phyloP scores from a whole-genome alignment of 2,329 filamentous ascomycete species.

The Neopestalotiopsis sp. region DNA sequence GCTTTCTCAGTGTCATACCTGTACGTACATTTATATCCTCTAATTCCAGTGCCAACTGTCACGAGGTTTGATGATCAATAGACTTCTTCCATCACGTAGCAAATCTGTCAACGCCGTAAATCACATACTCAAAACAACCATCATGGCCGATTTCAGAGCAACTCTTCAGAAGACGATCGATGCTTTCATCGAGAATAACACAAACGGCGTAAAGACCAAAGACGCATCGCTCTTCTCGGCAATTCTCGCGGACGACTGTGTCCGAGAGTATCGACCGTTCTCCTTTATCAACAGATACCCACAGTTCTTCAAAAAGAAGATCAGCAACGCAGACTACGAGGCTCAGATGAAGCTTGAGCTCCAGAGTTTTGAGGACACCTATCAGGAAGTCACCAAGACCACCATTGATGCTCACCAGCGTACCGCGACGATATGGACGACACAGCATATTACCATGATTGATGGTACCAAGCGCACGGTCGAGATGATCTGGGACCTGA shows the following conservation, averaged over 20 bases:
- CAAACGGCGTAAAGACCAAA: conserved; percentile 25
- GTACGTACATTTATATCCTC: no score
- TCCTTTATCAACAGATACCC: conserved; percentile 28
- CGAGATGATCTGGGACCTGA: conserved; percentile 27
- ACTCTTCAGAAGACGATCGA: background rate
- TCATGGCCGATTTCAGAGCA: background rate
- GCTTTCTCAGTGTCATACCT: no score
- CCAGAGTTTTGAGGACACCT: conserved; percentile 25
- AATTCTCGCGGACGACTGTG: conserved; percentile 25
- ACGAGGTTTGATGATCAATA: no score
- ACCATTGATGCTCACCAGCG: conserved; percentile 22
- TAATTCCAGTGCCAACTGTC: no score
- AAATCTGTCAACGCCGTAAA: no score
- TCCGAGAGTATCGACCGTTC: conserved; percentile 27
- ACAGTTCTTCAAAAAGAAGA: conserved; percentile 27
- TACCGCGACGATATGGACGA: conserved; percentile 24
- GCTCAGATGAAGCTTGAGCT: conserved; percentile 21
- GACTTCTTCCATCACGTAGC: no score
- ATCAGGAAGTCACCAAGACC: conserved; percentile 25
- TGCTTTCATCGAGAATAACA: conserved; percentile 25
- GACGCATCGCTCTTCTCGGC: conserved; percentile 25
- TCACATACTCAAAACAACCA: background rate
- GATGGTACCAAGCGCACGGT: conserved; percentile 22
- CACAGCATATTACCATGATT: conserved; percentile 24
- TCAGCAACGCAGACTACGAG: conserved; percentile 31